These are phyloP conservation scores for Dioscorea zingiberensis DNA, from an alignment of 106 monocot species.

Conservation along the genomic window DNA sequence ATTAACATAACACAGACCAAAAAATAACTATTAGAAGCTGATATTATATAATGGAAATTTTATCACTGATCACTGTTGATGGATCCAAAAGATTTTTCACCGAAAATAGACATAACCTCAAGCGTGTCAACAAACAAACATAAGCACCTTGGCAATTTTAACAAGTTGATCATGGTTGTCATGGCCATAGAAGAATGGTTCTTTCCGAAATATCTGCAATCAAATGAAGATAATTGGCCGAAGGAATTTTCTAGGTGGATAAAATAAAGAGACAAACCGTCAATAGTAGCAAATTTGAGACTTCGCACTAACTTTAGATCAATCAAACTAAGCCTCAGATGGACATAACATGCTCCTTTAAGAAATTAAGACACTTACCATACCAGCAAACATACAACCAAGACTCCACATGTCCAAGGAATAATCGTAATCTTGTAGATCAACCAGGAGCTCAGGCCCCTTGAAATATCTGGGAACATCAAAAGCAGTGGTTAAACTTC, in stretches of 20 bases:
- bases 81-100: too few species aligned
- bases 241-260: too few species aligned
- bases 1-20: neutral
- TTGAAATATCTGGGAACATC: slow-evolving; percentile 28
- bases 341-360: neutral
- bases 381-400: slow-evolving; percentile 45
- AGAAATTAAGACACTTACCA: slow-evolving; percentile 9
- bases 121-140: too few species aligned
- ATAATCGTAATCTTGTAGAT: slow-evolving; percentile 45
- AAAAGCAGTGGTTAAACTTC: neutral
- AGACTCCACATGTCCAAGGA: slow-evolving; percentile 46
- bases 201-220: slow-evolving; percentile 69
- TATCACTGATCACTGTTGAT: too few species aligned
- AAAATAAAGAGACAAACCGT: too few species aligned
- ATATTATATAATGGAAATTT: too few species aligned
- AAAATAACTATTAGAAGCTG: too few species aligned
- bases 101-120: too few species aligned
- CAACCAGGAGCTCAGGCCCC: slow-evolving; percentile 40
- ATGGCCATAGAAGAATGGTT: slow-evolving; percentile 72
- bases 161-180: slow-evolving; percentile 79
- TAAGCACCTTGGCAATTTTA: slow-evolving; percentile 62
- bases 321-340: neutral
- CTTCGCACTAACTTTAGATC: neutral
- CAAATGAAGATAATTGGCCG: neutral
- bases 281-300: neutral